Base-by-base conservation (phyloP, 352 stramenopile species). In the Globisporangium acanthophoron region DNA sequence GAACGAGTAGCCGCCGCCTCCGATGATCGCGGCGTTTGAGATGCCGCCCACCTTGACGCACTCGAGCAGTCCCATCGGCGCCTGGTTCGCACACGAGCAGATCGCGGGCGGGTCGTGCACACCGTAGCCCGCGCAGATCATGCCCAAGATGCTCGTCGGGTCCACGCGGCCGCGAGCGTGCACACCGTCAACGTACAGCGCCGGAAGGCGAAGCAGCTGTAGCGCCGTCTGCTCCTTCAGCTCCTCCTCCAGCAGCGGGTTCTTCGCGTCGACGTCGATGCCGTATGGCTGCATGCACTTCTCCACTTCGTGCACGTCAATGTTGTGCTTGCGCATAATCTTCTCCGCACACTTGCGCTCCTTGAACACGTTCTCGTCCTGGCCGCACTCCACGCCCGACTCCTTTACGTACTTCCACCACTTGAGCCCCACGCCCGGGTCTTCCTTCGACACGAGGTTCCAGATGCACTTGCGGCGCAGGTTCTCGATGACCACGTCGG, bases 361-460 rank as follows among this genome's bases (percentile, higher is more conserved):
- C 44, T 92, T 87, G 65, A 97, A 97, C 13, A 81, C 74, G 40
- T 79, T 80, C 50, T 93, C 83, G 52, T 92, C 73, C 62, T 91
- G 69, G 20, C 92, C 80, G 61, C 94, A 98, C 33, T 87, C 76
- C 47, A 80, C 70, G 7, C 87, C 79, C 69, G 96, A 98, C 51
- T 96, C 88, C 58, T 90, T 84, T 6, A 98, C 80, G 63, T 99
- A 99, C 59, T 97, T 86, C 94, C 94, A 99, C 92, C 92, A 99
- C 65, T 87, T 82, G 24, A 82, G 58, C 11, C 94, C 96, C 31
- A 98, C 75, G 54, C 94, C 96, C 9, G 68, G 72, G 20, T 92
- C 78, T 24, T 78, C 73, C 56, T 87, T 70, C 31, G 72, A 77
- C 71, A 91, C 78, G 46, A 89, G 51, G 55, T 97, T 88, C 94